Evolutionary conservation across 108 stramenopile genomes (phyloP).

Genomic region (Fistulifera pelliculosa): DNA sequence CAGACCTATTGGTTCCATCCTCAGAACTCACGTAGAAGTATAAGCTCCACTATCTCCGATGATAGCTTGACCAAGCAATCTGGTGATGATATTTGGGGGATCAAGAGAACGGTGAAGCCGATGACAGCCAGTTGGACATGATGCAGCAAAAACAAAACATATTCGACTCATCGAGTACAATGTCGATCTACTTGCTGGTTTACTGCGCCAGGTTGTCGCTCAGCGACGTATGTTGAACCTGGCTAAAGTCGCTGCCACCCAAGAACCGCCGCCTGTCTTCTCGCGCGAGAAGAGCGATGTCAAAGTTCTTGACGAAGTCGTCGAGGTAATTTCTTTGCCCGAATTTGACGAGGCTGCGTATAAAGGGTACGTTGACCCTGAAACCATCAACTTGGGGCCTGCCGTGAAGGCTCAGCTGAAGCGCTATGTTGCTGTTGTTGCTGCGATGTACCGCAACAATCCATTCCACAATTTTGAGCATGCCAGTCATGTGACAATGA

Average conservation of each 20-base stretch:
- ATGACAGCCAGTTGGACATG: no score
- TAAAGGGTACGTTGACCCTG: constrained; percentile 2
- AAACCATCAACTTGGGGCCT: constrained; percentile 5
- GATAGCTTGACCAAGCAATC: no score
- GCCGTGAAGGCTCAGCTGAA: constrained; percentile 4
- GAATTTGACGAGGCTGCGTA: constrained; percentile 2
- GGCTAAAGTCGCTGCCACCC: background rate
- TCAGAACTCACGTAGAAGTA: no score
- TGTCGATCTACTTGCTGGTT: constrained; percentile 13
- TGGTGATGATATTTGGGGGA: no score
- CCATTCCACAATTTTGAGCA: constrained; percentile 39
- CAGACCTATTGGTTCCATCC: constrained; percentile 40
- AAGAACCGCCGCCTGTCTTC: background rate
- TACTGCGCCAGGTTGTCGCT: constrained; percentile 21
- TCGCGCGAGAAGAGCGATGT: background rate
- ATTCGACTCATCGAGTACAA: constrained; percentile 30
- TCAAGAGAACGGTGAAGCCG: no score
- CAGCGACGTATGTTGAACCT: background rate
- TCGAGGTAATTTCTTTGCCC: constrained; percentile 22
- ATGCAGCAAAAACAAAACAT: background rate
- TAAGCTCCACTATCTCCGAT: no score
- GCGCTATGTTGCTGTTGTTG: constrained; percentile 5
- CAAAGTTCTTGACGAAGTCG: constrained; percentile 25
- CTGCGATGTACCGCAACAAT: constrained; percentile 11
- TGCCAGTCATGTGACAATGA: constrained; percentile 41